A percentile compares a stretch with the other conserved stretches of the same genome.
Conservation (phyloP, 106 monocot genomes). For the Agapanthus africanus region DNA sequence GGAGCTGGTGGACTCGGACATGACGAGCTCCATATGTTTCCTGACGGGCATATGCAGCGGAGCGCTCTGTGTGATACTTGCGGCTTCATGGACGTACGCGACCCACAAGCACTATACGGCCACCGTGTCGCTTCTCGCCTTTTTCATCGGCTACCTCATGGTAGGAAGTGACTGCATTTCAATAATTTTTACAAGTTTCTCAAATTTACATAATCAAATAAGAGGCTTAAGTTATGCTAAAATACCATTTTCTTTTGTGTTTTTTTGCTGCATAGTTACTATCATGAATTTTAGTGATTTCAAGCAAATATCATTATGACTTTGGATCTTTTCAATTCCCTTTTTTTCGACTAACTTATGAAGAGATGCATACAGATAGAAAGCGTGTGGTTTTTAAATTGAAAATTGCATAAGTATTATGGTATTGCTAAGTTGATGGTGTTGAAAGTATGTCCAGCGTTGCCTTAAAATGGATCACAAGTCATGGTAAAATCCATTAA, state of each 20-base stretch:
- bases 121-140: slow-evolving; percentile 85
- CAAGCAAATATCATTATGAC: no score
- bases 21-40: slow-evolving; percentile 91
- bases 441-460: no score
- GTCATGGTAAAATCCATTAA: no score
- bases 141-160: slow-evolving; percentile 97
- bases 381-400: background rate
- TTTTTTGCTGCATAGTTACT: no score
- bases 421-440: no score
- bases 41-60: slow-evolving; percentile 82
- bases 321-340: no score
- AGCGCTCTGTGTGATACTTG: slow-evolving; percentile 62
- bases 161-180: slow-evolving; percentile 11
- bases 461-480: no score
- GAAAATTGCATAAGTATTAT: background rate
- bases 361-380: background rate
- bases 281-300: no score
- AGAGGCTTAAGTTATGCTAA: no score
- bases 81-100: slow-evolving; percentile 70
- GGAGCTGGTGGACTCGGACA: slow-evolving; percentile 83
- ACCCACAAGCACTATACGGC: slow-evolving; percentile 56
- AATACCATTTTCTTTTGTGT: no score
- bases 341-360: no score
- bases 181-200: background rate
- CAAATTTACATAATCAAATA: no score